Evolutionary conservation across 352 stramenopile genomes (phyloP), one percentile per base, ranked within the genome.

Genomic region (Phytophthora fragariae): DNA sequence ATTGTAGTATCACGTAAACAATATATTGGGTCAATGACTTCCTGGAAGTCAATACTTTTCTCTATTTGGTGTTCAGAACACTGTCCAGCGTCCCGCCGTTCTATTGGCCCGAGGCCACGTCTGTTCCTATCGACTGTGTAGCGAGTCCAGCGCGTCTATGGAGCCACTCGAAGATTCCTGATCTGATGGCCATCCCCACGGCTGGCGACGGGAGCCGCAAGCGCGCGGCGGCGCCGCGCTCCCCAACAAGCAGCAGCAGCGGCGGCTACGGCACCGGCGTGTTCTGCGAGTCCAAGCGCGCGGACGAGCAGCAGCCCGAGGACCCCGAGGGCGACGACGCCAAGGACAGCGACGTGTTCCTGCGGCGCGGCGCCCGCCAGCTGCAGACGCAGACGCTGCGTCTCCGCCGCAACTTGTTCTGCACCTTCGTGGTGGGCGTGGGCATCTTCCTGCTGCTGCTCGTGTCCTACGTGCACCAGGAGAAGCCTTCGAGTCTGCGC

Each of bases 261-360:
- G 57, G 33, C 33, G 44, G 33, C 58, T 81, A 79, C 59, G 66
- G 75, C 29, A 79, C 71, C 6, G 46, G 66, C 50, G 33, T 73
- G 7, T 70, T 77, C 52, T 78, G 74, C 33, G 70, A 76, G 46
- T 65, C 67, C 50, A 77, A 70, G 50, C 55, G 59, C 41, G 46
- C 19, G 9, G 44, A 66, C 5, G 59, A 71, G 46, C 49, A 71
- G 46, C 49, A 33, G 9, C 5, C n/a, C 9, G 44, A 46, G 31
- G 57, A 67, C 19, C 27, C n/a, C 15, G 49, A 69, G 12, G 67
- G 62, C 2, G 68, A 79, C 37, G 59, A 75, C 57, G 56, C 65
- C 33, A 69, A 73, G 14, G 74, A 81, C 57, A 72, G 49, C 61
- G 74, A 77, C 37, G 55, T 66, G 3, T 81, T 81, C 55, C 31